A percentile compares a stretch with the other conserved stretches of the same genome.
These are phyloP conservation scores for Theobroma cacao DNA, from an alignment of 345 rosid genomes.

Conservation along the genomic window DNA sequence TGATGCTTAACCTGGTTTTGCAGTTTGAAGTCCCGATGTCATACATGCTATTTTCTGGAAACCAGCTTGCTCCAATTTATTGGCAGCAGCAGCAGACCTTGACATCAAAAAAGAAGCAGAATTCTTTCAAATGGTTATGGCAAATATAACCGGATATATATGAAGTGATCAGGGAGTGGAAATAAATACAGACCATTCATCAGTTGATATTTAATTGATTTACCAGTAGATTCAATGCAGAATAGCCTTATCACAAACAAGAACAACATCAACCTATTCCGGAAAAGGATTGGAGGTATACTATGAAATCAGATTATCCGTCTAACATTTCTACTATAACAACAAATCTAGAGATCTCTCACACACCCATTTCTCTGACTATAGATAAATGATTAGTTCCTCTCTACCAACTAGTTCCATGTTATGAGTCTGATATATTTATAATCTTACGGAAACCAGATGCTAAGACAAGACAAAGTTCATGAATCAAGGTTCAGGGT, in stretches of 20 bases:
- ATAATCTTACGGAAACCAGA: neutral
- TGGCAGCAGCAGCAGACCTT: conserved; percentile 92
- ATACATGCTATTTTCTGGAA: conserved; percentile 69
- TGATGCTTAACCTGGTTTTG: conserved; percentile 61
- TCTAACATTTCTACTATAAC: neutral
- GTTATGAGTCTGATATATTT: neutral
- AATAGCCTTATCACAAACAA: neutral
- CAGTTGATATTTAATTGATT: neutral
- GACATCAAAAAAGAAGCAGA: conserved; percentile 18
- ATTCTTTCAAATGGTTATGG: conserved; percentile 1
- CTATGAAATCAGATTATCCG: neutral
- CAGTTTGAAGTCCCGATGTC: conserved; percentile 84
- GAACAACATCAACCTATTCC: neutral
- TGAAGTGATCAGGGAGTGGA: neutral
- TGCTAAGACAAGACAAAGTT: neutral
- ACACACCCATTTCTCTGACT: neutral
- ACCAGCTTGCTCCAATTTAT: conserved; percentile 71
- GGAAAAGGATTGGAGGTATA: neutral
- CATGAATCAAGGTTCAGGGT: neutral
- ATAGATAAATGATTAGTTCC: neutral
- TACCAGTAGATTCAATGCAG: neutral
- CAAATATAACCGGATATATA: neutral
- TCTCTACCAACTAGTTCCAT: neutral
- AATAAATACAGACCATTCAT: neutral
- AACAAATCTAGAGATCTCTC: neutral